These are phyloP conservation scores for Keithomyces neogunnii DNA, from an alignment of 2,329 filamentous ascomycete genomes.

Conservation along the genomic window DNA sequence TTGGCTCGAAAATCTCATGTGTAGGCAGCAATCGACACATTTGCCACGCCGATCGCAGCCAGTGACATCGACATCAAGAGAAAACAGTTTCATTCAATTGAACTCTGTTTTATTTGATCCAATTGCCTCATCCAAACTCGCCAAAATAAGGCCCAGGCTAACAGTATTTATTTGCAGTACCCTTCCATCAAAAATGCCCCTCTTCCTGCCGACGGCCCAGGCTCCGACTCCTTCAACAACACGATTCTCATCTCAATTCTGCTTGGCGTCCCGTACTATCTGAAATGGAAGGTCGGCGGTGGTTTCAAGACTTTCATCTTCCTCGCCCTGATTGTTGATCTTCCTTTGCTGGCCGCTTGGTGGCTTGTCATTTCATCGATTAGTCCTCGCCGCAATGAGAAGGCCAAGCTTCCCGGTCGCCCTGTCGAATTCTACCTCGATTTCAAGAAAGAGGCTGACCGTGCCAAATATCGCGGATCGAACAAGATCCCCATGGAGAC, in stretches of 20 bases:
- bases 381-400: slow-evolving; percentile 86
- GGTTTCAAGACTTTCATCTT: slow-evolving; percentile 85
- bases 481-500: slow-evolving; percentile 85
- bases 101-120: not conserved
- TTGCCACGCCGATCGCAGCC: too few species aligned
- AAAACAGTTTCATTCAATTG: not conserved
- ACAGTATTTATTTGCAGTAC: slow-evolving; percentile 13
- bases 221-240: slow-evolving; percentile 84
- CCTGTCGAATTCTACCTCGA: slow-evolving; percentile 86
- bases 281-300: slow-evolving; percentile 80
- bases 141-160: not conserved
- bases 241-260: slow-evolving; percentile 63
- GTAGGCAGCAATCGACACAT: too few species aligned
- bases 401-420: slow-evolving; percentile 76
- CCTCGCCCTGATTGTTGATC: slow-evolving; percentile 65
- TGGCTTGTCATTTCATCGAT: slow-evolving; percentile 76
- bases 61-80: too few species aligned
- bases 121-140: not conserved
- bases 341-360: slow-evolving; percentile 74
- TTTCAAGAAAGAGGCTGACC: slow-evolving; percentile 60
- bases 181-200: slow-evolving; percentile 87
- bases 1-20: too few species aligned
- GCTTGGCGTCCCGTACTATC: slow-evolving; percentile 63
- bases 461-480: slow-evolving; percentile 62
- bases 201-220: slow-evolving; percentile 79